These are phyloP conservation scores for Taphrina populina DNA, from an alignment of 1,139 yeast genomes.

Conservation along the genomic window DNA sequence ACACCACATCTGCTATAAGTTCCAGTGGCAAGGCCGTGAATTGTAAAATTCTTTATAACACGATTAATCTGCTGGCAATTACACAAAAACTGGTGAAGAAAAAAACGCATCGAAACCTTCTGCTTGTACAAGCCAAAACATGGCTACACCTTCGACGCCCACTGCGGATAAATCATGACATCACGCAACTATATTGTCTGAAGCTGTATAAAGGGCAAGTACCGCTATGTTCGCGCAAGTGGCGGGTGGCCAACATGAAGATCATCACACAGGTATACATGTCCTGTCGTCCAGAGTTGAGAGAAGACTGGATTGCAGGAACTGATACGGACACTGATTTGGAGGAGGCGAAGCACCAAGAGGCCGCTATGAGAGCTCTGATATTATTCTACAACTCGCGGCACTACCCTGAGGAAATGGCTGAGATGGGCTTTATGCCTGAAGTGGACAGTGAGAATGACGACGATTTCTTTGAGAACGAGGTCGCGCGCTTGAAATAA, in stretches of 20 bases:
- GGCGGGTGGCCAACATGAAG: conserved; percentile 94
- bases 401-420: conserved; percentile 57
- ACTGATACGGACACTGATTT: conserved; percentile 14
- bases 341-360: conserved; percentile 61
- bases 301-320: conserved; percentile 72
- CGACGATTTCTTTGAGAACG: conserved; percentile 49
- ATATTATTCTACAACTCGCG: conserved; percentile 73
- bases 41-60: conserved; percentile 43
- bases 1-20: not conserved
- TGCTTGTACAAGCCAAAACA: conserved; percentile 49
- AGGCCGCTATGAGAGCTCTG: conserved; percentile 75
- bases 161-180: conserved; percentile 55
- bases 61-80: conserved; percentile 45
- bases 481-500: conserved; percentile 44
- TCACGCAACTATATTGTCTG: conserved; percentile 68
- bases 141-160: conserved; percentile 48
- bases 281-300: conserved; percentile 65
- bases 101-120: conserved; percentile 49
- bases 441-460: conserved; percentile 44
- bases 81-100: conserved; percentile 45
- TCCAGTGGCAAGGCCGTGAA: not conserved
- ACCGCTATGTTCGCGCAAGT: conserved; percentile 89
- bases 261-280: conserved; percentile 82
- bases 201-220: conserved; percentile 74
- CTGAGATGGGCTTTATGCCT: conserved; percentile 47